These are phyloP conservation scores for Plasmopara halstedii DNA, from an alignment of 352 stramenopile genomes.

Conservation along the genomic window DNA sequence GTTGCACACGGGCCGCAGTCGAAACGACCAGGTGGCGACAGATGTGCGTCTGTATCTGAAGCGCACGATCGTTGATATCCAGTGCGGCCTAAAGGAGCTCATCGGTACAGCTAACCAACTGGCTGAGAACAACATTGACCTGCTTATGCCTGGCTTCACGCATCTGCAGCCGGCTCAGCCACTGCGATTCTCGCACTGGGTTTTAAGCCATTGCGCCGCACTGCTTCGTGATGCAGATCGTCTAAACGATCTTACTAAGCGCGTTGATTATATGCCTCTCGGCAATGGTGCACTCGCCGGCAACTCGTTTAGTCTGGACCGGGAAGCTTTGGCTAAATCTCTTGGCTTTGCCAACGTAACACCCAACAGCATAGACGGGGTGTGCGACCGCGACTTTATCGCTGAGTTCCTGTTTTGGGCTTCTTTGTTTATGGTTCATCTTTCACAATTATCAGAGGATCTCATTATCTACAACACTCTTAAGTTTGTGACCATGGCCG, in stretches of 20 bases:
- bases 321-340: constrained; percentile 88
- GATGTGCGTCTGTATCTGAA: constrained; percentile 95
- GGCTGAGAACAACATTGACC: constrained; percentile 88
- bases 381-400: constrained; percentile 98
- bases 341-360: constrained; percentile 92
- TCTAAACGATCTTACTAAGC: constrained; percentile 90
- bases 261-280: constrained; percentile 95
- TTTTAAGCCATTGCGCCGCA: constrained; percentile 93
- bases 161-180: constrained; percentile 98
- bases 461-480: constrained; percentile 97
- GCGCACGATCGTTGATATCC: constrained; percentile 47
- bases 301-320: constrained; percentile 97
- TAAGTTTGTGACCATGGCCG: constrained; percentile 93
- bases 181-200: constrained; percentile 97
- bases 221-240: constrained; percentile 92
- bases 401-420: constrained; percentile 98
- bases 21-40: constrained; percentile 98
- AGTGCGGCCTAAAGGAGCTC: constrained; percentile 88
- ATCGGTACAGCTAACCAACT: constrained; percentile 84
- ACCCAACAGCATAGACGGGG: constrained; percentile 95
- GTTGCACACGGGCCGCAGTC: constrained; percentile 93
- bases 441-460: constrained; percentile 97
- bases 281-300: constrained; percentile 95
- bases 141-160: constrained; percentile 98
- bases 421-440: constrained; percentile 92